A percentile compares a stretch with the other conserved stretches of the same genome.
phyloP scores from a whole-genome alignment of 768 basidiomycete species.

The Boletus pseudo-olivaceus region DNA sequence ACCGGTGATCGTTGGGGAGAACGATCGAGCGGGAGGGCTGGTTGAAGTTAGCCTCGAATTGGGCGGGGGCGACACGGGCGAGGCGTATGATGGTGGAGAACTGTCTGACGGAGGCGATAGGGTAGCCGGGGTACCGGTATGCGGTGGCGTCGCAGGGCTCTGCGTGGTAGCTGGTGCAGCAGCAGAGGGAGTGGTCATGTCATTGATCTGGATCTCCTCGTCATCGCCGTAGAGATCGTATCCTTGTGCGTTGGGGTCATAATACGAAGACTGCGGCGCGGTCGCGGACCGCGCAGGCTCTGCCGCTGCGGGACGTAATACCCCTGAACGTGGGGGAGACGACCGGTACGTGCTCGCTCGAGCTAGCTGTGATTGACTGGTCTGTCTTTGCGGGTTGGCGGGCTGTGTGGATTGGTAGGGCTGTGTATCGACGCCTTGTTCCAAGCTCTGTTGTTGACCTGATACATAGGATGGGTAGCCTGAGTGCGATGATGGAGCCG shows the following conservation, averaged over 20 bases:
- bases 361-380: constrained; percentile 5
- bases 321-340: constrained; percentile 13
- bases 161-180: not conserved
- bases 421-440: constrained; percentile 5
- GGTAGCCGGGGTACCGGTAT: not conserved
- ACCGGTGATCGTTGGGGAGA: constrained; percentile 8
- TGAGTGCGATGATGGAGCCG: not conserved
- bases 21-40: constrained; percentile 1
- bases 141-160: not conserved
- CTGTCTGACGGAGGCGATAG: not conserved
- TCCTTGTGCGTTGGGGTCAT: constrained; percentile 33
- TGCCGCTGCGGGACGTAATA: not conserved
- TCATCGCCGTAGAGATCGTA: constrained; percentile 26
- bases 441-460: not conserved
- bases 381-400: not conserved
- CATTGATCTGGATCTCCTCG: constrained; percentile 11
- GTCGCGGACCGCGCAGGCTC: not conserved
- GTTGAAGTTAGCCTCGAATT: not conserved
- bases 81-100: constrained; percentile 3
- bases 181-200: not conserved
- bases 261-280: constrained; percentile 30
- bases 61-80: constrained; percentile 4
- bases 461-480: not conserved
- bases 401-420: constrained; percentile 1
- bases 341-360: constrained; percentile 8